These are phyloP conservation scores for Trichoderma sp. DNA, from an alignment of 2,329 filamentous ascomycete genomes.

Conservation along the genomic window DNA sequence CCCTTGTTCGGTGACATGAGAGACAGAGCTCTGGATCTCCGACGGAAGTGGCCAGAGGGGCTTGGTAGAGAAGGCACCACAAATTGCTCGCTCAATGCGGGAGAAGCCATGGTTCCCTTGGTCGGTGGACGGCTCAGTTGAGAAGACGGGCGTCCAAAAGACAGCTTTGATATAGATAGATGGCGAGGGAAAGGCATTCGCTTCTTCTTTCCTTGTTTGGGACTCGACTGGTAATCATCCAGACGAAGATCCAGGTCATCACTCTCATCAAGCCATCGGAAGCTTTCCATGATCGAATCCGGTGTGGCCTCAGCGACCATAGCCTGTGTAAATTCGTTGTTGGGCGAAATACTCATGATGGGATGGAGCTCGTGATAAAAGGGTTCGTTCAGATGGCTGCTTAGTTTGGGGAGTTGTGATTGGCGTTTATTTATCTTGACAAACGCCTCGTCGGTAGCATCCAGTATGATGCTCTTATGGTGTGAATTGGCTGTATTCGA, in stretches of 20 bases:
- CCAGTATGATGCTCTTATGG: slow-evolving; percentile 54
- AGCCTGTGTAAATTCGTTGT: slow-evolving; percentile 22
- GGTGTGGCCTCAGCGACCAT: slow-evolving; percentile 35
- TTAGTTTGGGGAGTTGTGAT: slow-evolving; percentile 25
- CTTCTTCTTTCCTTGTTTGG: slow-evolving; percentile 39
- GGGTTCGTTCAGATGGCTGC: not conserved
- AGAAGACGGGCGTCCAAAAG: slow-evolving; percentile 55
- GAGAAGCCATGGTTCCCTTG: slow-evolving; percentile 38
- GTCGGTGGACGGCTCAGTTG: slow-evolving; percentile 48
- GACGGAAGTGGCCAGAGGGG: slow-evolving; percentile 40
- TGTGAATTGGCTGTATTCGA: slow-evolving; percentile 16
- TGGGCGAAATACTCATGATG: slow-evolving; percentile 28
- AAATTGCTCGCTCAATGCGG: slow-evolving; percentile 26
- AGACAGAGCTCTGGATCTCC: slow-evolving; percentile 55
- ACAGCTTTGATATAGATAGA: slow-evolving; percentile 66
- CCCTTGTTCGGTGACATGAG: slow-evolving; percentile 50
- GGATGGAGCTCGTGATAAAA: slow-evolving; percentile 12
- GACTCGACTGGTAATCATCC: slow-evolving; percentile 67
- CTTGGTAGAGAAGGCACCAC: slow-evolving; percentile 23
- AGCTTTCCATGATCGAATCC: slow-evolving; percentile 62
- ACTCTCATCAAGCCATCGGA: slow-evolving; percentile 72
- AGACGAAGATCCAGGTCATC: slow-evolving; percentile 67
- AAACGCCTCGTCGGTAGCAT: slow-evolving; percentile 29
- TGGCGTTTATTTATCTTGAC: slow-evolving; percentile 29
- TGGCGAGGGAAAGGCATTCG: slow-evolving; percentile 65